Evolutionary conservation across 1,284 basidiomycete species (phyloP).

Genomic region (Ganoderma sp.): DNA sequence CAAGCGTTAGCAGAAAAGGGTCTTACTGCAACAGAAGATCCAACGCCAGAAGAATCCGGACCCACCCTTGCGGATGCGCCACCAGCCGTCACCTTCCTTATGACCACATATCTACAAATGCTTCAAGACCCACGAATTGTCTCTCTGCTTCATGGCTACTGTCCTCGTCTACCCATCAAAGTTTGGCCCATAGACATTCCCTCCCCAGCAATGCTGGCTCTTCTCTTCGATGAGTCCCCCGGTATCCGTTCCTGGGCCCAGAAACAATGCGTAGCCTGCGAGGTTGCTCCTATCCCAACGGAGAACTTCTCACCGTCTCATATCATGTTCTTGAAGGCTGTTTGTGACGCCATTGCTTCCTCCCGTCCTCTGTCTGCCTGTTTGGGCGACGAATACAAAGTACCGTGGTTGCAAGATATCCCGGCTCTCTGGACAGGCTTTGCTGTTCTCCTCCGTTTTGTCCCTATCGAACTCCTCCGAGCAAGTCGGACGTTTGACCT

Average conservation of each 20-base stretch:
- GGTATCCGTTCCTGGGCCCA: slow-evolving; percentile 66
- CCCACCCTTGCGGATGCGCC: slow-evolving; percentile 49
- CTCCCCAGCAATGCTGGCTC: slow-evolving; percentile 64
- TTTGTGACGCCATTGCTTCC: slow-evolving; percentile 39
- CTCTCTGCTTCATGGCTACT: slow-evolving; percentile 48
- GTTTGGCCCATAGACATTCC: slow-evolving; percentile 64
- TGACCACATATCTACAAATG: slow-evolving; percentile 68
- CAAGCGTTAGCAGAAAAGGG: slow-evolving; percentile 49
- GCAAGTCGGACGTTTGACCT: slow-evolving; percentile 44
- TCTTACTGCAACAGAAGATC: slow-evolving; percentile 35
- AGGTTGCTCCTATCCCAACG: slow-evolving; percentile 51
- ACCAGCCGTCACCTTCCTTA: slow-evolving; percentile 64
- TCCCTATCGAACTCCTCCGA: slow-evolving; percentile 55
- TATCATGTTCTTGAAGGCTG: slow-evolving; percentile 47
- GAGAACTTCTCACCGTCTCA: slow-evolving; percentile 56
- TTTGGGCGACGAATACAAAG: slow-evolving; percentile 21
- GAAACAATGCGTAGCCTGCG: slow-evolving; percentile 49
- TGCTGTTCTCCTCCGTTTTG: slow-evolving; percentile 52
- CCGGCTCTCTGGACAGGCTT: slow-evolving; percentile 63
- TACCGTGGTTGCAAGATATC: slow-evolving; percentile 39
- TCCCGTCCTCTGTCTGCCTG: slow-evolving; percentile 19
- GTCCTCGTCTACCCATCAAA: slow-evolving; percentile 45
- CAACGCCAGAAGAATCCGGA: slow-evolving; percentile 25
- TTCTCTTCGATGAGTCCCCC: slow-evolving; percentile 57
- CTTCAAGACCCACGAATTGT: slow-evolving; percentile 59